Conservation (phyloP, 1,284 basidiomycete genomes). For the Pseudozyma sp. region DNA sequence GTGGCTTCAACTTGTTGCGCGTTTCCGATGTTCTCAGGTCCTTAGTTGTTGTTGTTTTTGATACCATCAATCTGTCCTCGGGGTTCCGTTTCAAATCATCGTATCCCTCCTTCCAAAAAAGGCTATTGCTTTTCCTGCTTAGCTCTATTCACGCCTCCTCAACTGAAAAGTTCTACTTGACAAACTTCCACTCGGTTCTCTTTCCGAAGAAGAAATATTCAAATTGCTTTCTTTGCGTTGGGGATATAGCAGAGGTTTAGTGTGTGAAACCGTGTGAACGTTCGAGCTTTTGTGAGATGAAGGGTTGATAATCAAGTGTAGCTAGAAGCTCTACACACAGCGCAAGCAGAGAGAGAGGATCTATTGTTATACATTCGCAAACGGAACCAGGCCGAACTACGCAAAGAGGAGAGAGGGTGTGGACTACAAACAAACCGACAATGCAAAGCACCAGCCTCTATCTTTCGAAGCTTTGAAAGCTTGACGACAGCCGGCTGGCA, state of each 20-base stretch:
- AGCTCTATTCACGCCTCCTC: neutral
- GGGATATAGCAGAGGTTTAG: too few species aligned
- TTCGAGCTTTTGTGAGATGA: too few species aligned
- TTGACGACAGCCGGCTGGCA: too few species aligned
- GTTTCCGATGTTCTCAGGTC: slow-evolving; percentile 7
- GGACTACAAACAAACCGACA: neutral
- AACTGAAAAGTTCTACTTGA: too few species aligned
- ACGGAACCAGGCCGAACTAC: slow-evolving; percentile 1
- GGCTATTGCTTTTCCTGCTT: neutral
- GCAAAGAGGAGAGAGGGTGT: neutral
- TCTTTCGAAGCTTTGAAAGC: too few species aligned
- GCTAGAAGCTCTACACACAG: neutral
- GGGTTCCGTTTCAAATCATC: neutral
- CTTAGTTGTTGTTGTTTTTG: slow-evolving; percentile 2
- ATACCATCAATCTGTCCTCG: slow-evolving; percentile 1
- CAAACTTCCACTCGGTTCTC: too few species aligned
- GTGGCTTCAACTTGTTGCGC: neutral
- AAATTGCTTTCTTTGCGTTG: too few species aligned
- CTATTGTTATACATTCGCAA: too few species aligned
- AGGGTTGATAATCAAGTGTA: too few species aligned
- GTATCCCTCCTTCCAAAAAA: neutral
- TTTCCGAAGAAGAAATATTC: too few species aligned
- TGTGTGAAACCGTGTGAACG: too few species aligned
- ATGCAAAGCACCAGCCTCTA: neutral
- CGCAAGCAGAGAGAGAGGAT: neutral